Percentiles rank a stretch among this genome's conserved stretches.
These are phyloP conservation scores for Xylaria venustula DNA, from an alignment of 495 filamentous ascomycete genomes.

Conservation along the genomic window DNA sequence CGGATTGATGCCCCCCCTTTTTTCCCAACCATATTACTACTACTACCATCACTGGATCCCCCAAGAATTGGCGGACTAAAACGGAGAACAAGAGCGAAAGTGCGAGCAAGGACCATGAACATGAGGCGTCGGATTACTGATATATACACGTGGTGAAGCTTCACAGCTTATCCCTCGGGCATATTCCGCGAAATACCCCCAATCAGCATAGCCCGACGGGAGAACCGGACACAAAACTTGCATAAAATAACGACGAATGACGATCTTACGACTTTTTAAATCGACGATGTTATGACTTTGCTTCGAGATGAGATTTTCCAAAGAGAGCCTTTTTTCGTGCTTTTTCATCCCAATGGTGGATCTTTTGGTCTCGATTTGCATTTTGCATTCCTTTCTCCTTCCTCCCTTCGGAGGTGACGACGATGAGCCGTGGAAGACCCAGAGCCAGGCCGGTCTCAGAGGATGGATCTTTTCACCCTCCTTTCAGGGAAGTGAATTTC, in stretches of 20 bases:
- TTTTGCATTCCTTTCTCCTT: slow-evolving; percentile 8
- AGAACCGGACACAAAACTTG: slow-evolving; percentile 33
- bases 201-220: slow-evolving; percentile 29
- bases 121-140: slow-evolving; percentile 31
- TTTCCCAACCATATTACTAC: slow-evolving; percentile 1
- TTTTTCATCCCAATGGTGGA: slow-evolving; percentile 1
- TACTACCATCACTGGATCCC: no score
- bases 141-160: slow-evolving; percentile 52
- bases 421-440: slow-evolving; percentile 17
- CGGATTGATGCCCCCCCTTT: slow-evolving; percentile 2
- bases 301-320: slow-evolving; percentile 7
- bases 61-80: slow-evolving; percentile 28
- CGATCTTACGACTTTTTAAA: slow-evolving; percentile 24
- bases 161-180: slow-evolving; percentile 41
- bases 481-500: background rate
- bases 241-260: slow-evolving; percentile 30
- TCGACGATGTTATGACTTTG: slow-evolving; percentile 16
- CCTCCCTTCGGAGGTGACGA: slow-evolving; percentile 10
- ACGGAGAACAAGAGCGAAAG: slow-evolving; percentile 17
- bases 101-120: background rate
- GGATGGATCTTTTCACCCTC: slow-evolving; percentile 1
- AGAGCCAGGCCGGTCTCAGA: slow-evolving; percentile 32
- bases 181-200: slow-evolving; percentile 35
- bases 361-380: slow-evolving; percentile 1
- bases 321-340: slow-evolving; percentile 11